These are phyloP conservation scores for Cladorrhinum sp. DNA, from an alignment of 2,329 filamentous ascomycete genomes.

Conservation along the genomic window DNA sequence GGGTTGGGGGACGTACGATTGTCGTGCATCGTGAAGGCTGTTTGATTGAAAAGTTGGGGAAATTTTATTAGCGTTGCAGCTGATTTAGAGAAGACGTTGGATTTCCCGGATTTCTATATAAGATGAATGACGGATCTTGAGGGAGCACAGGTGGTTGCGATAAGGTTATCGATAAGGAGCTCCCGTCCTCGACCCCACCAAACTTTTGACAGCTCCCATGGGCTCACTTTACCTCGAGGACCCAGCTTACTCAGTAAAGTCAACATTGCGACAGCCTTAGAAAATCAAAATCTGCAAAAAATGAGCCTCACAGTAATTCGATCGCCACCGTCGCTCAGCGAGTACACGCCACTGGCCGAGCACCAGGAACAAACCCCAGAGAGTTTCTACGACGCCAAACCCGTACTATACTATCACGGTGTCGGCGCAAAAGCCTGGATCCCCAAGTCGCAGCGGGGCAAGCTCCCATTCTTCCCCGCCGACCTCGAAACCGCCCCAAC, in stretches of 20 bases:
- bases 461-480: conserved; percentile 52
- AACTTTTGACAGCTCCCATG: conserved; percentile 17
- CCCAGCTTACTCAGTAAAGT: conserved; percentile 7
- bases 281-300: conserved; percentile 9
- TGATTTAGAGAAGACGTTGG: too few relatives aligned
- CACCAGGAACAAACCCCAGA: conserved; percentile 70
- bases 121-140: too few relatives aligned
- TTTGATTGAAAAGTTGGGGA: too few relatives aligned
- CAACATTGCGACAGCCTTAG: neutral
- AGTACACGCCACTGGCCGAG: conserved; percentile 63
- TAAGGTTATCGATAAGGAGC: conserved; percentile 21
- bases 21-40: conserved; percentile 36
- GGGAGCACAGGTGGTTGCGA: conserved; percentile 16
- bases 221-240: conserved; percentile 1
- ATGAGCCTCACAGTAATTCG: conserved; percentile 56
- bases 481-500: conserved; percentile 35
- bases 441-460: conserved; percentile 50
- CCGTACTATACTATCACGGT: conserved; percentile 65
- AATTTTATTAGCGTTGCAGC: neutral
- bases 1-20: conserved; percentile 29
- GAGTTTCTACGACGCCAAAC: conserved; percentile 68
- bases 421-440: conserved; percentile 56
- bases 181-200: conserved; percentile 18
- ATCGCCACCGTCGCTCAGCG: conserved; percentile 51
- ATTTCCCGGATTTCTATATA: too few relatives aligned